Base-by-base conservation (phyloP, 345 rosid species). In the Pugionium cornutum region DNA sequence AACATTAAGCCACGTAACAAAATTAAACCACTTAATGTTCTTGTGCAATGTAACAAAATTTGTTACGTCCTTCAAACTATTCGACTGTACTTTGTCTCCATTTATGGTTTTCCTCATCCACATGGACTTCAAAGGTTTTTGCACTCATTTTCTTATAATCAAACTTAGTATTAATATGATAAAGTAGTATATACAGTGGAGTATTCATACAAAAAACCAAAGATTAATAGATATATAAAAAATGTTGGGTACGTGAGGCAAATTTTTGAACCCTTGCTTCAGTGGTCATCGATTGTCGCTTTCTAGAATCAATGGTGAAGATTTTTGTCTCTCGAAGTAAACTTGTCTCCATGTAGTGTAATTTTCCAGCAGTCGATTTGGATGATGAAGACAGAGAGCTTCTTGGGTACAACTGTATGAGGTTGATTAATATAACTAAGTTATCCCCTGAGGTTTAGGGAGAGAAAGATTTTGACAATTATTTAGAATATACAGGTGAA, bases 301-400 rank as follows among this genome's bases (percentile, higher is more conserved):
- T 18, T 18, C 18, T 5, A 66, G 48, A 25, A 58, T 56, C 43
- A 70, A 67, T 39, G 57, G 62, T 68, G 82, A 72, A 76, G 66
- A 56, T 70, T 67, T 7, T 62, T 39, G 68, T 80, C 82, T 81
- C 96, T 77, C 55, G 86, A 83, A 68, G 75, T 68, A 61, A 94
- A 86, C 78, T 86, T 90, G 81, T 88, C 92, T 25, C 99, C 97
- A 7, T 66, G 82, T 54, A 94, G 41, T 7, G 92, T 85, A 32
- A 90, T 71, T 60, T 90, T 90, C 97, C 91, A 88, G 81, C 87
- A 75, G 64, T 88, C 86, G 36, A 83, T 82, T 80, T 83, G 92
- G 69, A 90, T 54, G 62, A 80, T 66, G 67, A 94, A 88, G 58
- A 88, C 79, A 11, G 96, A 88, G 40, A 6, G 68, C 77, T 72